A percentile compares a stretch with the other conserved stretches of the same genome.
Conservation (phyloP, 805 yeast species). For the Pichia kluyveri region DNA sequence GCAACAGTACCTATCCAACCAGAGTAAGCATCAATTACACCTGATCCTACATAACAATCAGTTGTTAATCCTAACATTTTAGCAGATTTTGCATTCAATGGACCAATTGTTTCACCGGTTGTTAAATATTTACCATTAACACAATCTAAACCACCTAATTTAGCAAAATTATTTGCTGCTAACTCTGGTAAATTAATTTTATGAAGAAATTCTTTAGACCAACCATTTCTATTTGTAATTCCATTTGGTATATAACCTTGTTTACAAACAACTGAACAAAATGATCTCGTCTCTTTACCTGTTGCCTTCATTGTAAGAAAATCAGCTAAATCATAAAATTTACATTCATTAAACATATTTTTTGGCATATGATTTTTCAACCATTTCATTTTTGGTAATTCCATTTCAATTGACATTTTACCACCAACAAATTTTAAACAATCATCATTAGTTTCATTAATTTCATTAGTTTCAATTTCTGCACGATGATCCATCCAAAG, state of each 20-base stretch:
- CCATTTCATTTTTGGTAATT: constrained; percentile 95
- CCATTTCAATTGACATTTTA: constrained; percentile 97
- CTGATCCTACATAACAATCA: constrained; percentile 80
- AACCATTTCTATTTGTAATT: constrained; percentile 84
- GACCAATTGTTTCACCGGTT: constrained; percentile 88
- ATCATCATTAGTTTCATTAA: constrained; percentile 73
- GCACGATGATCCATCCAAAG: constrained; percentile 99
- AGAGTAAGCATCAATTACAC: constrained; percentile 96
- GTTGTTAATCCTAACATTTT: constrained; percentile 75
- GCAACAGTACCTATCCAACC: constrained; percentile 99
- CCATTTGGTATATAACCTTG: constrained; percentile 93
- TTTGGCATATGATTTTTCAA: constrained; percentile 74
- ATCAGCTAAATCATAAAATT: constrained; percentile 91
- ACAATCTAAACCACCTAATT: constrained; percentile 77
- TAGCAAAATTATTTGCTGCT: constrained; percentile 62
- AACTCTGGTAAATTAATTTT: constrained; percentile 69
- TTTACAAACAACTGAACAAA: constrained; percentile 87
- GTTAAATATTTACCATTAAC: constrained; percentile 63
- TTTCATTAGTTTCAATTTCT: constrained; percentile 63
- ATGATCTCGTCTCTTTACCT: constrained; percentile 77
- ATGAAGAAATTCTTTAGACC: constrained; percentile 75
- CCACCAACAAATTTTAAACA: constrained; percentile 93
- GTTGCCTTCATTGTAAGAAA: constrained; percentile 88
- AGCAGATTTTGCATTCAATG: constrained; percentile 59
- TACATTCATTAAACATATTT: constrained; percentile 44